phyloP scores from a whole-genome alignment of 1,139 yeast genomes.

The Pichia kudriavzevii region DNA sequence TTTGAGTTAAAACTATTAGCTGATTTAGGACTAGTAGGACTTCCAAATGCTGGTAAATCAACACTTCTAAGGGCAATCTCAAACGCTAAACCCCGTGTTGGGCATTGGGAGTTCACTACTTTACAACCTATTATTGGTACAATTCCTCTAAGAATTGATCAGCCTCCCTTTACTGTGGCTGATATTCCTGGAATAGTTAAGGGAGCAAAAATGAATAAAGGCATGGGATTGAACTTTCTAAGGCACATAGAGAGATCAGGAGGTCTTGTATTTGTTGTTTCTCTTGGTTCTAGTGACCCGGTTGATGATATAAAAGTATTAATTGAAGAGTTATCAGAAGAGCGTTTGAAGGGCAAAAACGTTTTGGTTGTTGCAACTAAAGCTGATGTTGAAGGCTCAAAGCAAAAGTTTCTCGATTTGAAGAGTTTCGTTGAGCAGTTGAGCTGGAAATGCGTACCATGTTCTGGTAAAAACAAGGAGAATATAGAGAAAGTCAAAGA shows the following conservation, averaged over 20 bases:
- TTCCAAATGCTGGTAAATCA: constrained; percentile 96
- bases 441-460: constrained; percentile 70
- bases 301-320: constrained; percentile 53
- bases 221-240: constrained; percentile 89
- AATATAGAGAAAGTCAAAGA: constrained; percentile 63
- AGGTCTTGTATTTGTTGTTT: constrained; percentile 81
- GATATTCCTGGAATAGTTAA: constrained; percentile 93
- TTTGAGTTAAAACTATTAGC: constrained; percentile 85
- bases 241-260: constrained; percentile 89
- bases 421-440: constrained; percentile 34
- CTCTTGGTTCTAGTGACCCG: constrained; percentile 61
- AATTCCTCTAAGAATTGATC: constrained; percentile 57
- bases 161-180: constrained; percentile 82
- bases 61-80: constrained; percentile 85
- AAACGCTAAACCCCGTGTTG: constrained; percentile 82
- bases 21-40: constrained; percentile 86
- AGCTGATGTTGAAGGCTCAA: constrained; percentile 63
- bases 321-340: constrained; percentile 61
- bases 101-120: constrained; percentile 97
- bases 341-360: constrained; percentile 50
- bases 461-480: constrained; percentile 69
- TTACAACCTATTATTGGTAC: constrained; percentile 90
- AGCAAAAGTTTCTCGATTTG: constrained; percentile 38
- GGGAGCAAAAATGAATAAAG: constrained; percentile 79
- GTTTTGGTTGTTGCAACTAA: constrained; percentile 82